These are phyloP conservation scores for Fraxinus excelsior DNA, from an alignment of 257 asterid species.

Conservation along the genomic window DNA sequence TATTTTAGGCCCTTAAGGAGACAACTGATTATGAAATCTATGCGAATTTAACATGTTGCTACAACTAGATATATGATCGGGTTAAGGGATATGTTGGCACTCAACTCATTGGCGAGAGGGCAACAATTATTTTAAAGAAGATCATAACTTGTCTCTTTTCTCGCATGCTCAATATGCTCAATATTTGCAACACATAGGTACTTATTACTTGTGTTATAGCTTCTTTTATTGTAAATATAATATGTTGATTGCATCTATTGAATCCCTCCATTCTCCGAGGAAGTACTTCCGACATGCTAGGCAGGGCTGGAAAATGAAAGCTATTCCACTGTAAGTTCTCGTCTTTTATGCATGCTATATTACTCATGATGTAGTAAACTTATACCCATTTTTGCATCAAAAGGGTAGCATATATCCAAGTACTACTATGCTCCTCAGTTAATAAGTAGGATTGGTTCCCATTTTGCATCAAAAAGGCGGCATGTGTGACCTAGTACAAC, in stretches of 20 bases:
- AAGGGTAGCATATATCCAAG: neutral
- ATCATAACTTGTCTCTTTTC: slow-evolving; percentile 62
- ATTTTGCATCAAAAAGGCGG: neutral
- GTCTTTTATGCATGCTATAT: slow-evolving; percentile 15
- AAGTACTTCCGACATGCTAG: slow-evolving; percentile 79
- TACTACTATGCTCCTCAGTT: neutral
- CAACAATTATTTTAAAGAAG: slow-evolving; percentile 86
- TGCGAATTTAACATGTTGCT: slow-evolving; percentile 76
- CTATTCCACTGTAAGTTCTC: slow-evolving; percentile 60
- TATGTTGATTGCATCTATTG: slow-evolving; percentile 22
- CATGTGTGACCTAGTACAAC: neutral
- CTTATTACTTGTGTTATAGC: slow-evolving; percentile 16
- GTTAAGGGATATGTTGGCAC: slow-evolving; percentile 92
- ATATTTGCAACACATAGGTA: slow-evolving; percentile 91
- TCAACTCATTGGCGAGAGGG: slow-evolving; percentile 91
- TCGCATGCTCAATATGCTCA: slow-evolving; percentile 71
- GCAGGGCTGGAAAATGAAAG: slow-evolving; percentile 65
- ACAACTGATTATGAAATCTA: slow-evolving; percentile 86
- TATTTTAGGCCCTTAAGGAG: slow-evolving; percentile 72
- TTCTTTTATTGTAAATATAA: slow-evolving; percentile 19
- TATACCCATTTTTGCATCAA: neutral
- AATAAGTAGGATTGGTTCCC: neutral
- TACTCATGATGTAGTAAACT: neutral
- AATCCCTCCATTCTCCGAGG: slow-evolving; percentile 51
- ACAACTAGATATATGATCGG: slow-evolving; percentile 62